These are phyloP conservation scores for Volvox africanus DNA, from an alignment of 139 green algal genomes.

Conservation along the genomic window DNA sequence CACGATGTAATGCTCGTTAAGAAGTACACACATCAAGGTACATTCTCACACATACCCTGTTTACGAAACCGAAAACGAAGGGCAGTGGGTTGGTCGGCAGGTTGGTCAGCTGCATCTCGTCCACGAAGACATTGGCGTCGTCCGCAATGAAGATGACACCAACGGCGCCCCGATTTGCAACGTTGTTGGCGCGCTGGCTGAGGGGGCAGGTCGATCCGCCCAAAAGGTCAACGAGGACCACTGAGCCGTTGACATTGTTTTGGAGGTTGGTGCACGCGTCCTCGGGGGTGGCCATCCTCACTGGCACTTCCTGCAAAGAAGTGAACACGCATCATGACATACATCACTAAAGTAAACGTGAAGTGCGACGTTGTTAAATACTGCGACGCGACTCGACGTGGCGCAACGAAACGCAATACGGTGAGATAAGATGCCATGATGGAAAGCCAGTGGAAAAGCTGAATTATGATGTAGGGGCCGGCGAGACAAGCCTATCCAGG, in stretches of 20 bases:
- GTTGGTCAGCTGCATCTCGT: background rate
- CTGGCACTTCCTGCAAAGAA: background rate
- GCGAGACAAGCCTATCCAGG: no score
- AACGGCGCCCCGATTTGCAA: no score
- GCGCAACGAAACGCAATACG: no score
- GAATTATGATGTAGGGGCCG: no score
- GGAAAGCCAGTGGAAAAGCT: no score
- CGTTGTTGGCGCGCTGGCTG: background rate
- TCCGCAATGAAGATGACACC: background rate
- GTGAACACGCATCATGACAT: no score
- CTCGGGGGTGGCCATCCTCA: constrained; percentile 3
- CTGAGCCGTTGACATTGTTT: background rate
- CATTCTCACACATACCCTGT: background rate
- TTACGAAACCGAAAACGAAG: background rate
- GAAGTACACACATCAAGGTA: background rate
- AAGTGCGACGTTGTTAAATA: no score
- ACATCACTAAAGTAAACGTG: no score
- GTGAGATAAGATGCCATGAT: no score
- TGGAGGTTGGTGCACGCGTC: background rate
- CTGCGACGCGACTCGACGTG: no score
- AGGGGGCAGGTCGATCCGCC: background rate
- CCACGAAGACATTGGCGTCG: background rate
- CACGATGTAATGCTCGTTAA: background rate
- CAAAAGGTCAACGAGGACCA: background rate
- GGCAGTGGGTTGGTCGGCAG: background rate